These are phyloP conservation scores for Mortierella sp. DNA, from an alignment of 371 early-diverging fungal genomes.

Conservation along the genomic window DNA sequence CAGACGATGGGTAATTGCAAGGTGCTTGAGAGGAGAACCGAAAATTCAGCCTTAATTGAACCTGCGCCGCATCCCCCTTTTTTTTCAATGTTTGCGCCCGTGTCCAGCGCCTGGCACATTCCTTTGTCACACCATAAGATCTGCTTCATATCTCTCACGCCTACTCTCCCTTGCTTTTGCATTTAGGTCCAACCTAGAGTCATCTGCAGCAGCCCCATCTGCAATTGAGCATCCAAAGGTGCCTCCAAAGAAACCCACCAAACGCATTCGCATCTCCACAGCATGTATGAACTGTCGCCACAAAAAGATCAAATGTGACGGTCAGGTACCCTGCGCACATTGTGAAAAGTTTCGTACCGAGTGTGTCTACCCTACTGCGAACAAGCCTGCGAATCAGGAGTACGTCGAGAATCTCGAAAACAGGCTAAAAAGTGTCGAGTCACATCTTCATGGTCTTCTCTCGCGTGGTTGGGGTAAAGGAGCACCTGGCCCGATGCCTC, in stretches of 20 bases:
- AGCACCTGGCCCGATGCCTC: slow-evolving; percentile 2
- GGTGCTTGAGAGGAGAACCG: too few species aligned
- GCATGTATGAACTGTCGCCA: slow-evolving; percentile 70
- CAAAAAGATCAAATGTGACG: slow-evolving; percentile 73
- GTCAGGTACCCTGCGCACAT: slow-evolving; percentile 69
- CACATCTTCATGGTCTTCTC: slow-evolving; percentile 47
- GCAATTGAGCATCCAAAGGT: slow-evolving; percentile 16
- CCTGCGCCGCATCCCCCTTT: neutral
- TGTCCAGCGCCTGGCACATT: neutral
- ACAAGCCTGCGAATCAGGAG: slow-evolving; percentile 53
- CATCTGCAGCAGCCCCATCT: slow-evolving; percentile 19
- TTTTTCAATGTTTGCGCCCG: neutral
- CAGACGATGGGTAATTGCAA: too few species aligned
- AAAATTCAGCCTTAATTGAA: too few species aligned
- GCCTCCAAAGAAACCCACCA: slow-evolving; percentile 53
- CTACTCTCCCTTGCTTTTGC: neutral
- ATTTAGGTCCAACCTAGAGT: slow-evolving; percentile 35
- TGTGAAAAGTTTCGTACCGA: slow-evolving; percentile 62
- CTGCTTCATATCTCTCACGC: neutral
- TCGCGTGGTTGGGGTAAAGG: slow-evolving; percentile 48
- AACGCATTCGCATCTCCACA: slow-evolving; percentile 72
- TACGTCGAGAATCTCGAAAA: slow-evolving; percentile 54
- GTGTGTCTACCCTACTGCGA: slow-evolving; percentile 59
- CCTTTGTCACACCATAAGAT: neutral
- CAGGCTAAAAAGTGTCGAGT: slow-evolving; percentile 45